phyloP scores from a whole-genome alignment of 2,329 filamentous ascomycete species.

The Fusarium tupiense region DNA sequence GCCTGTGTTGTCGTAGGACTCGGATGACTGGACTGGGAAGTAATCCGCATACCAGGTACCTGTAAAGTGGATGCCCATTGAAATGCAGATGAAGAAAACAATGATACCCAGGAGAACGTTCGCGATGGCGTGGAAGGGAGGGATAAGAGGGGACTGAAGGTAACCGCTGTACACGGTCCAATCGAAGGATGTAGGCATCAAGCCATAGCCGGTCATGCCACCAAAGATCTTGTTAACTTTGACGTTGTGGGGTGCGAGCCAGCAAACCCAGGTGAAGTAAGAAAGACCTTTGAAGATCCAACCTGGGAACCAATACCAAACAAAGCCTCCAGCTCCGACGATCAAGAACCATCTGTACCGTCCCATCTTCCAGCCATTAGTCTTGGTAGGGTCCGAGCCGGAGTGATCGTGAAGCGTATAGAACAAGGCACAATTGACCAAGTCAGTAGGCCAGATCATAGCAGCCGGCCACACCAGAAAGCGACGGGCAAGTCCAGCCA shows the following conservation, averaged over 20 bases:
- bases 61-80: conserved; percentile 68
- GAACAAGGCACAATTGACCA: conserved; percentile 64
- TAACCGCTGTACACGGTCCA: conserved; percentile 61
- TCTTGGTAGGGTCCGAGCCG: conserved; percentile 58
- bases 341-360: conserved; percentile 71
- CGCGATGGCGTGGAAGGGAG: conserved; percentile 64
- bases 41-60: conserved; percentile 67
- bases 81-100: conserved; percentile 65
- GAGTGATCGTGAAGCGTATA: conserved; percentile 58
- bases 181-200: conserved; percentile 70
- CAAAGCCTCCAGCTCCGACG: conserved; percentile 60
- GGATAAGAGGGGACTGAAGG: conserved; percentile 60
- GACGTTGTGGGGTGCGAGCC: conserved; percentile 68
- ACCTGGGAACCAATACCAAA: conserved; percentile 71
- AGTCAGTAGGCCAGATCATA: conserved; percentile 67
- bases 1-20: conserved; percentile 73
- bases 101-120: conserved; percentile 64
- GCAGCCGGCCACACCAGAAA: conserved; percentile 65
- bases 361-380: conserved; percentile 70
- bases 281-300: conserved; percentile 71
- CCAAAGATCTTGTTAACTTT: conserved; percentile 73
- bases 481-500: conserved; percentile 63
- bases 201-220: conserved; percentile 64
- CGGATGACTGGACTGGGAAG: conserved; percentile 68
- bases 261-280: conserved; percentile 70